Evolutionary conservation across 441 rosid genomes (phyloP), one percentile per base, ranked within the genome.

Genomic region (Breynia disticha): DNA sequence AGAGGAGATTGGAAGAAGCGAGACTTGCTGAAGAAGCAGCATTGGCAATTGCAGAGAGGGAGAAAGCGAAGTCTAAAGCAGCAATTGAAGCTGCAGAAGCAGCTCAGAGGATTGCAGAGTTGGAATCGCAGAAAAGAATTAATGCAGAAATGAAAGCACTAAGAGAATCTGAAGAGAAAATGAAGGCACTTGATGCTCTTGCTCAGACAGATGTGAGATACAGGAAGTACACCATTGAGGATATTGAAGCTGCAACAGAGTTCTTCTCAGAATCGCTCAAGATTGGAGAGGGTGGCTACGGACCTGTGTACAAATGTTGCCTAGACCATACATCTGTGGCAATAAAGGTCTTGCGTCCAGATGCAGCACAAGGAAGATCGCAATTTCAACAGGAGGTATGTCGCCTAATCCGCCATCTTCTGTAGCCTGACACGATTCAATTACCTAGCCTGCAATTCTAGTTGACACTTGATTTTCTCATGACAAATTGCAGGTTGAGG

Each of bases 261-360:
- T 82, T 32, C 73, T 91, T 91, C 48, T 48, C 78, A 10, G 76
- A 67, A 4, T 61, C 71, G 8, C 77, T 66, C 64, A 91, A 86
- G 78, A 82, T 91, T 9, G 98, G 98, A 22, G 96, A 82, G 79
- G 98, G 98, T 0, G 86, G 96, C 19, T 91, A 88, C 61, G 98
- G 98, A 18, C 98, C 98, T 5, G 95, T 91, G 19, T 91, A 79
- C 71, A 82, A 72, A 64, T 72, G 90, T 50, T 37, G 55, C 59
- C 76, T 91, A 21, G 96, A 87, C 61, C 90, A 87, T 57, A 91
- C 96, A 2, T 65, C 78, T 1, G 96, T 88, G 1, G 97, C 97
- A 20, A 80, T 91, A 32, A 91, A 91, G 78, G 87, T 75, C 49
- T 68, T 91, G 56, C 88, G 81, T 21, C 85, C 96, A 0, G 96